Base-by-base conservation (phyloP, 2,329 filamentous ascomycete species). In the Xylariaceae sp. region DNA sequence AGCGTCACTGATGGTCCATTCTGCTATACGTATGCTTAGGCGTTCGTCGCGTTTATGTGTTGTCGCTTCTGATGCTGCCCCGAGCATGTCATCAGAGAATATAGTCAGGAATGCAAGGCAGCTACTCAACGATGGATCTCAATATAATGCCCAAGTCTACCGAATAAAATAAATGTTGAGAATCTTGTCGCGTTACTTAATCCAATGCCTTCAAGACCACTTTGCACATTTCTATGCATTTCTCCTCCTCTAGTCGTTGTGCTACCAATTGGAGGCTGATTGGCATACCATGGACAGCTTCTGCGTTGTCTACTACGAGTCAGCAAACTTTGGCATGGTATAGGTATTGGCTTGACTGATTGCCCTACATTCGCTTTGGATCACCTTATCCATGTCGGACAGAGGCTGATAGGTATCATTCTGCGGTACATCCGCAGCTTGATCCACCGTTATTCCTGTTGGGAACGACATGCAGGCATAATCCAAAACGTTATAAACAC, bases 401-500 rank as follows among this genome's bases (percentile, higher is more conserved):
- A 80, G 55, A 0, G 76, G 73, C 51, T 67, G 51, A 7, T 76
- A 76, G 0, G 48, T 46, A 1, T 70, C 53, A 2, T 64, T 69
- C 0, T 69, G 50, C 3, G 65, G 51, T 12, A 62, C 49, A 44
- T 82, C 79, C 6, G 78, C 45, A 1, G 64, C 60, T 53, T 75
- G 73, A 51, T 81, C 77, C 0, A 75, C 79, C 0, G 24, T 60
- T 11, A 79, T 9, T 0, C 78, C 76, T 0, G 78, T 78, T 0
- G 79, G 75, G 56, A 82, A 82, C 0, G 79, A 80, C 0, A 82
- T 70, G 49, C 73, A 74, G 0, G 79, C 70, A 54, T 81, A 81
- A 64, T 82, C 79, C 1, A 82, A 63, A 0, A 82, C 72, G 43
- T 82, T 82, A 64, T 70, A 82, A 0, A 82, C 78, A 3, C 79